A percentile compares a stretch with the other conserved stretches of the same genome.
These are phyloP conservation scores for Carex cristatella DNA, from an alignment of 176 grass and related monocot species.

Conservation along the genomic window DNA sequence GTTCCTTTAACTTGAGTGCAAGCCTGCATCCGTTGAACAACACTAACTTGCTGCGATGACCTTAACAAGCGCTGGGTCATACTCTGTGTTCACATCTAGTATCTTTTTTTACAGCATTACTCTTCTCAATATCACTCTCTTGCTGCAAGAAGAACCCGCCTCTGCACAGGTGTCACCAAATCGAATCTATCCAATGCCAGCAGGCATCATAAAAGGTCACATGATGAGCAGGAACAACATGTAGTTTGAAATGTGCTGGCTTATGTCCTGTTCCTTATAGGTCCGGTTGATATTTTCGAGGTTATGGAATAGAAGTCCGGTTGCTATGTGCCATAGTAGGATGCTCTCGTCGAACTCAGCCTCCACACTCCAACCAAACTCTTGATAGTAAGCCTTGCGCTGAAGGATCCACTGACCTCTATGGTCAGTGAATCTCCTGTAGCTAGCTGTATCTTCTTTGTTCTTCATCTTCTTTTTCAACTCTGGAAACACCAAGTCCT, in stretches of 20 bases:
- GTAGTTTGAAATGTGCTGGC: slow-evolving; percentile 20
- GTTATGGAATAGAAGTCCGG: slow-evolving; percentile 1
- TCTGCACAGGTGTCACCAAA: slow-evolving; percentile 9
- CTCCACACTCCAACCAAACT: slow-evolving; percentile 8
- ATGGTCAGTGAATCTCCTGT: not conserved
- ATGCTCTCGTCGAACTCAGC: slow-evolving; percentile 13
- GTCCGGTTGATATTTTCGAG: not conserved
- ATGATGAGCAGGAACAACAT: slow-evolving; percentile 30
- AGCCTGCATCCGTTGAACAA: not conserved
- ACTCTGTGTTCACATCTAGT: not conserved
- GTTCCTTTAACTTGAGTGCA: not conserved
- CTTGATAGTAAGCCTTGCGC: not conserved
- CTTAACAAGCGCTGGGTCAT: not conserved
- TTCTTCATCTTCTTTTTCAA: slow-evolving; percentile 1
- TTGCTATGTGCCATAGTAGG: slow-evolving; percentile 37
- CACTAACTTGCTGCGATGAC: not conserved
- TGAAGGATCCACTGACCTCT: slow-evolving; percentile 5
- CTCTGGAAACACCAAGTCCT: slow-evolving; percentile 19
- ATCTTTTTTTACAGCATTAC: not conserved
- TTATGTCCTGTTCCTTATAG: not conserved
- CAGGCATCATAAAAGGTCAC: slow-evolving; percentile 26
- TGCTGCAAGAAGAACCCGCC: not conserved
- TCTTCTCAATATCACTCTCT: not conserved
- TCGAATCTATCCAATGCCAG: not conserved
- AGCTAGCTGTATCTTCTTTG: not conserved